Evolutionary conservation across 441 rosid genomes (phyloP).

Genomic region (Pelargonium myrrhifolium): DNA sequence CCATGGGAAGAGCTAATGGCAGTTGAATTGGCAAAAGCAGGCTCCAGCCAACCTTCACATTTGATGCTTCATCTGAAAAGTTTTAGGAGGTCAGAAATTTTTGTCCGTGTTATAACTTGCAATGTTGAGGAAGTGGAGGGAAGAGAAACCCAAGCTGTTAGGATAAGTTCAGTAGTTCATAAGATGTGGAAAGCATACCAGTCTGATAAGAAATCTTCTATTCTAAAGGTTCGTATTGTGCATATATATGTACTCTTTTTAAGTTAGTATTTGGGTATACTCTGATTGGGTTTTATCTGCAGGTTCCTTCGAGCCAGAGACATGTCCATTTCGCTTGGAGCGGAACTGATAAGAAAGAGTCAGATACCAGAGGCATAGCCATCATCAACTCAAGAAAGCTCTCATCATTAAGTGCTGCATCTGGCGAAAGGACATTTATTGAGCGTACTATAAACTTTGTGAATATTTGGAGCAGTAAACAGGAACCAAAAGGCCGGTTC

Average conservation of each 20-base stretch:
- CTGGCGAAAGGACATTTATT: slow-evolving; percentile 55
- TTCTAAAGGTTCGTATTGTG: slow-evolving; percentile 51
- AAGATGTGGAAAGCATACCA: slow-evolving; percentile 84
- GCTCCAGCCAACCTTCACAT: slow-evolving; percentile 69
- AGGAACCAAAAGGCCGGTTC: slow-evolving; percentile 67
- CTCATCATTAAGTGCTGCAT: slow-evolving; percentile 49
- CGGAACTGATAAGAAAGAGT: slow-evolving; percentile 47
- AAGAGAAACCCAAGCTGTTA: slow-evolving; percentile 67
- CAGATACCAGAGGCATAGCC: slow-evolving; percentile 35
- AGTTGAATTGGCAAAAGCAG: slow-evolving; percentile 89
- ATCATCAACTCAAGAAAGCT: slow-evolving; percentile 55
- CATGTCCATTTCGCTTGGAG: slow-evolving; percentile 66
- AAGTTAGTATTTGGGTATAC: neutral
- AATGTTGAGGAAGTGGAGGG: slow-evolving; percentile 48
- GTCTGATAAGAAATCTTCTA: slow-evolving; percentile 46
- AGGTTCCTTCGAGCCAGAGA: slow-evolving; percentile 97
- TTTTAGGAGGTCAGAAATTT: slow-evolving; percentile 73
- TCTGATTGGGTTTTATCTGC: slow-evolving; percentile 10
- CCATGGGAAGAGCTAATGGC: slow-evolving; percentile 95
- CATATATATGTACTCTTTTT: neutral
- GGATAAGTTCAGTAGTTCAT: slow-evolving; percentile 68
- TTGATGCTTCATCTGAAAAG: slow-evolving; percentile 84
- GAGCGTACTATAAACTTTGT: slow-evolving; percentile 66
- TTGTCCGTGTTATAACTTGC: slow-evolving; percentile 87
- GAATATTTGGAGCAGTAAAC: slow-evolving; percentile 93